Conservation (phyloP, 2,329 filamentous ascomycete species). For the Zymoseptoria tritici region DNA sequence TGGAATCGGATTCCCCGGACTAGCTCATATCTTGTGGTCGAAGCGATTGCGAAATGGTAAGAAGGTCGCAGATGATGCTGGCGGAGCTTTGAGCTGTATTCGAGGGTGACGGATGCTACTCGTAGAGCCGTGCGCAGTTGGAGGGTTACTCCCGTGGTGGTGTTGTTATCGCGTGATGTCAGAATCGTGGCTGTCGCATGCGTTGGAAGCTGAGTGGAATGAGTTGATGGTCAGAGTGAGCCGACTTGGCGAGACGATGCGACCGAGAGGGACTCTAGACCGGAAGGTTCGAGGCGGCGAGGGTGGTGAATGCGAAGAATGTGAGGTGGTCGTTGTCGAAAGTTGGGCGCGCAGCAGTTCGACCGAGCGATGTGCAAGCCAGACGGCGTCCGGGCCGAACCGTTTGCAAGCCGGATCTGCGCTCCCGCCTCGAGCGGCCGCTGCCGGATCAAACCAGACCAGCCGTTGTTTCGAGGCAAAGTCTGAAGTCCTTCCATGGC, state of each 20-base stretch:
- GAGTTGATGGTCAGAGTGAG: not conserved
- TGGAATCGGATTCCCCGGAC: not conserved
- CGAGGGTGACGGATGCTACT: not conserved
- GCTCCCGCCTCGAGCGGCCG: too few relatives aligned
- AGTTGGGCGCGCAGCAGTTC: not conserved
- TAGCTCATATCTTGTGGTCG: not conserved
- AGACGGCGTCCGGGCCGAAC: not conserved
- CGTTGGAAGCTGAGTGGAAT: not conserved
- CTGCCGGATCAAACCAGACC: too few relatives aligned
- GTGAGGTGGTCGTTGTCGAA: not conserved
- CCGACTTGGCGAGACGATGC: not conserved
- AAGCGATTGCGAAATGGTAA: not conserved
- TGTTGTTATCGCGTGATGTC: not conserved
- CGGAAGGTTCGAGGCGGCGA: not conserved
- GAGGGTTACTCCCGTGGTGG: not conserved
- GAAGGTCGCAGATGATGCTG: not conserved
- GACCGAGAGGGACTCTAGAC: not conserved
- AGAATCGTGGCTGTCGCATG: not conserved
- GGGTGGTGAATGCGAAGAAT: not conserved
- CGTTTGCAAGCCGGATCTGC: not conserved
- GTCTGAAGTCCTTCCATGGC: too few relatives aligned
- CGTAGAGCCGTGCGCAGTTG: not conserved
- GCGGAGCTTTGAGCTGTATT: not conserved
- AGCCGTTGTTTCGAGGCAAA: too few relatives aligned
- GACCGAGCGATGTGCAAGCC: too few relatives aligned